Percentiles rank a stretch among this genome's conserved stretches.
Evolutionary conservation across 768 basidiomycete genomes (phyloP).

Genomic region (Lentinula boryana): DNA sequence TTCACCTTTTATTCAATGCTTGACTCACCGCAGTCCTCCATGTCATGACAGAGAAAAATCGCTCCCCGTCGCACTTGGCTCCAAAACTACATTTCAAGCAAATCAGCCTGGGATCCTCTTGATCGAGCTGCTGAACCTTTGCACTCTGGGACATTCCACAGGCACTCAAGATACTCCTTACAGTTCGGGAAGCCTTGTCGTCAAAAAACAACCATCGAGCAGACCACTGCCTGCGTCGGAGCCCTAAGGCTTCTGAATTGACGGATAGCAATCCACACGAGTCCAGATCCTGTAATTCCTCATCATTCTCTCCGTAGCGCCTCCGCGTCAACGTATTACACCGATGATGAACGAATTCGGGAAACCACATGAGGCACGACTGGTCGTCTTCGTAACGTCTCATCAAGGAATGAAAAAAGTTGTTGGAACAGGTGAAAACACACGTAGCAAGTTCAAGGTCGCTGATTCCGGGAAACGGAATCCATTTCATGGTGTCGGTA

Average conservation of each 20-base stretch:
- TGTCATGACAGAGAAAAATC: slow-evolving; percentile 19
- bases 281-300: background rate
- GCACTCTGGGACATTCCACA: slow-evolving; percentile 21
- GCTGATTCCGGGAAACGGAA: background rate
- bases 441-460: slow-evolving; percentile 14
- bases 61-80: slow-evolving; percentile 24
- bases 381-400: slow-evolving; percentile 2
- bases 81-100: slow-evolving; percentile 31
- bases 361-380: slow-evolving; percentile 24
- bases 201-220: slow-evolving; percentile 20
- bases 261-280: slow-evolving; percentile 2
- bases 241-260: background rate
- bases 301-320: background rate
- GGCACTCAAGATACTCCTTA: slow-evolving; percentile 22
- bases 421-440: slow-evolving; percentile 22
- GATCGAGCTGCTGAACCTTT: slow-evolving; percentile 22
- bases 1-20: background rate
- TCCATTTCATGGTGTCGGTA: background rate
- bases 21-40: slow-evolving; percentile 28
- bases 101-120: slow-evolving; percentile 22
- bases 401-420: background rate
- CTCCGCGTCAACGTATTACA: slow-evolving; percentile 18
- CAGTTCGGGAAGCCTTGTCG: slow-evolving; percentile 22
- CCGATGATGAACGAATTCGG: slow-evolving; percentile 26
- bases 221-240: slow-evolving; percentile 18